phyloP scores from a whole-genome alignment of 2,329 filamentous ascomycete genomes.

The Biscogniauxia marginata region DNA sequence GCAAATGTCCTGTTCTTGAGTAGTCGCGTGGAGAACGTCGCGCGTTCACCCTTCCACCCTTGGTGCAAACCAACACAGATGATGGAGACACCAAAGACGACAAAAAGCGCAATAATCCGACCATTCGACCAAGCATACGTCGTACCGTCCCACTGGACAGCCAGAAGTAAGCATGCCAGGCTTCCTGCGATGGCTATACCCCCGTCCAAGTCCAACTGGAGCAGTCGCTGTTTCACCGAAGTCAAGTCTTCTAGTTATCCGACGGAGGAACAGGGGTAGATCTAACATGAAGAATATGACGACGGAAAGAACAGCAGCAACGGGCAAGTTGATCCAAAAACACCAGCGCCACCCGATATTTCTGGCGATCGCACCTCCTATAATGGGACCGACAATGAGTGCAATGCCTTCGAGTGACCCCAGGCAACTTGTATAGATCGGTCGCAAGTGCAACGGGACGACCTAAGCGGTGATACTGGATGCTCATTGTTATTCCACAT shows the following conservation, averaged over 20 bases:
- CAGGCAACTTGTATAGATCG: conserved; percentile 32
- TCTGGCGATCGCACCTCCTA: conserved; percentile 15
- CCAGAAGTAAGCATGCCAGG: conserved; percentile 39
- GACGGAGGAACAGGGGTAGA: neutral
- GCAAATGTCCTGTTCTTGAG: too few species aligned
- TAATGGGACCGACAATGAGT: conserved; percentile 12
- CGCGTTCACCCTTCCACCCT: conserved; percentile 14
- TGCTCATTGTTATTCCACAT: too few species aligned
- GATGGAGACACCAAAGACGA: conserved; percentile 30
- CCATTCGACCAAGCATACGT: conserved; percentile 32
- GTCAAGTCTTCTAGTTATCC: too few species aligned
- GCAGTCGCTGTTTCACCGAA: too few species aligned
- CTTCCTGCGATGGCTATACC: neutral
- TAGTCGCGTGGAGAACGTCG: too few species aligned
- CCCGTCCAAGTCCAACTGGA: too few species aligned
- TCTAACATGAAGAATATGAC: conserved; percentile 15
- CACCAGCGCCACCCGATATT: conserved; percentile 21
- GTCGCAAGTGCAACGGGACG: conserved; percentile 15
- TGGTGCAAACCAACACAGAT: conserved; percentile 30
- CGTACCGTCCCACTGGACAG: conserved; percentile 42
- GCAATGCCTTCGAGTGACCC: conserved; percentile 40
- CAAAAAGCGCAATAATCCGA: conserved; percentile 34
- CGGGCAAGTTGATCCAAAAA: conserved; percentile 22
- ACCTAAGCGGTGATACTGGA: conserved; percentile 12
- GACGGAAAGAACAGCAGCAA: conserved; percentile 14